Percentiles rank a stretch among this genome's conserved stretches.
phyloP scores from a whole-genome alignment of 129 eudicot species.

The sunflower (Helianthus annuus) region DNA sequence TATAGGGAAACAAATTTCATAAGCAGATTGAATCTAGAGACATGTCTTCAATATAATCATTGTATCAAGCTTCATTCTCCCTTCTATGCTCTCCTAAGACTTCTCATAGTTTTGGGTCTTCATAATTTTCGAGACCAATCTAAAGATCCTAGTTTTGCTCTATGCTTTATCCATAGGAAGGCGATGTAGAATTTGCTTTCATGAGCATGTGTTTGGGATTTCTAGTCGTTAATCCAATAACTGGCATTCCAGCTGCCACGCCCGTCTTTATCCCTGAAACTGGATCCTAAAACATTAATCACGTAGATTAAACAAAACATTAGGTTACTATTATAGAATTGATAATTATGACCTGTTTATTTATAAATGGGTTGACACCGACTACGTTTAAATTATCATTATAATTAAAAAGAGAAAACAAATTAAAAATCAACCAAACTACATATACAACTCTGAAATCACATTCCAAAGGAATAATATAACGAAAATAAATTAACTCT shows the following conservation, averaged over 20 bases:
- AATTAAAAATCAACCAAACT: background rate
- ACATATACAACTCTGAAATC: background rate
- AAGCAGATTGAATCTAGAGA: conserved; percentile 18
- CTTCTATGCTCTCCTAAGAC: conserved; percentile 67
- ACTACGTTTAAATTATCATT: background rate
- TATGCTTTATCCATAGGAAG: too few species aligned
- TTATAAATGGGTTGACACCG: too few species aligned
- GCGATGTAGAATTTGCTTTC: conserved; percentile 82
- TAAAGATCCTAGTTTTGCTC: too few species aligned
- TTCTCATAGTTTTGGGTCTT: conserved; percentile 84
- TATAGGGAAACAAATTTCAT: background rate
- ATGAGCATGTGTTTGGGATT: conserved; percentile 57
- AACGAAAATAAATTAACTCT: too few species aligned
- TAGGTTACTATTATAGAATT: background rate
- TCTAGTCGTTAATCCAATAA: conserved; percentile 70
- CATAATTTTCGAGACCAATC: conserved; percentile 80
- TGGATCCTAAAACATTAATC: conserved; percentile 52
- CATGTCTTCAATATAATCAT: background rate
- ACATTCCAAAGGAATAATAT: too few species aligned
- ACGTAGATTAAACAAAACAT: background rate
- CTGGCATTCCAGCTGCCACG: conserved; percentile 94
- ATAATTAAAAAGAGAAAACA: background rate
- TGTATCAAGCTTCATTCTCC: conserved; percentile 37
- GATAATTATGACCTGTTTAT: too few species aligned
- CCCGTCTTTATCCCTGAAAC: conserved; percentile 94